These are phyloP conservation scores for Trichoderma reesei DNA, from an alignment of 495 filamentous ascomycete genomes.

Conservation along the genomic window DNA sequence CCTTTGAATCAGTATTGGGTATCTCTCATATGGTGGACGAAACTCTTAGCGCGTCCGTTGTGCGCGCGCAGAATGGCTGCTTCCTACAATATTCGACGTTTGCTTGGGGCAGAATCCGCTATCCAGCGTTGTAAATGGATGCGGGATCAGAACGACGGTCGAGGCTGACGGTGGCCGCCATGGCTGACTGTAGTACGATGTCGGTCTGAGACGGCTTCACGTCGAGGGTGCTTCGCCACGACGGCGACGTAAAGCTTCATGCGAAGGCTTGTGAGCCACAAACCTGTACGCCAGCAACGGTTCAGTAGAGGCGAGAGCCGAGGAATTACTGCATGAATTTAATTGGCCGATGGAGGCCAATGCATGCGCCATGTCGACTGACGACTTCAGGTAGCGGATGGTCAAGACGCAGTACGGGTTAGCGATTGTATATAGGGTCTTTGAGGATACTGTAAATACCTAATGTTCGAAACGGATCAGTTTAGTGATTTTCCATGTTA, in stretches of 20 bases:
- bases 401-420: no score
- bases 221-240: not conserved
- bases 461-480: no score
- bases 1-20: constrained; percentile 40
- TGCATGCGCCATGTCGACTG: not conserved
- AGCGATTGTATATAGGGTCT: not conserved
- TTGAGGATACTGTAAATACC: not conserved
- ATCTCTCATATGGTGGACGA: not conserved
- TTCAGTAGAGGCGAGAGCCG: not conserved
- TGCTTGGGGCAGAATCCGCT: no score
- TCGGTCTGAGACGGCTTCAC: no score
- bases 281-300: not conserved
- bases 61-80: no score
- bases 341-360: not conserved
- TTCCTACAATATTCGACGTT: no score
- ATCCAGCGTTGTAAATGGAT: no score
- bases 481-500: no score
- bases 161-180: no score
- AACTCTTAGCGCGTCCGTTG: not conserved
- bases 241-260: not conserved
- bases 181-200: no score
- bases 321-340: not conserved
- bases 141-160: no score
- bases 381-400: not conserved
- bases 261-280: not conserved